Percentiles rank a stretch among this genome's conserved stretches.
phyloP scores from a whole-genome alignment of 1,284 basidiomycete genomes.

The Sporisorium iseilematis-ciliati region DNA sequence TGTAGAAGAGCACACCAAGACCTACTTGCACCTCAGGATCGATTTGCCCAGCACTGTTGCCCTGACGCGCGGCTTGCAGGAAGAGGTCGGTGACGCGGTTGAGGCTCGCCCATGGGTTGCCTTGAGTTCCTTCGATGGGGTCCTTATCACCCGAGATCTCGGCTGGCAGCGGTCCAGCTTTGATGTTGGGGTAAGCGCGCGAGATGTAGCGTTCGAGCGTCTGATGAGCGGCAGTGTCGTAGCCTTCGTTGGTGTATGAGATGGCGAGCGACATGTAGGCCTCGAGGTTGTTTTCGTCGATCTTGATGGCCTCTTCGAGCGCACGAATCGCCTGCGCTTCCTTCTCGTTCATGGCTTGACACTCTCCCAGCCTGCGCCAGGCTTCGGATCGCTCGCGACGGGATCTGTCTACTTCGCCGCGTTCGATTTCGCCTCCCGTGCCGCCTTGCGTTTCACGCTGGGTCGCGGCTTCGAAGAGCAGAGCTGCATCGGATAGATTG shows the following conservation, averaged over 20 bases:
- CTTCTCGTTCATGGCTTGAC: constrained; percentile 93
- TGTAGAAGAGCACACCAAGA: constrained; percentile 93
- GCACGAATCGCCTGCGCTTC: constrained; percentile 74
- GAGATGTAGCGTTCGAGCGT: constrained; percentile 89
- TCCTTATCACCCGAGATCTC: constrained; percentile 75
- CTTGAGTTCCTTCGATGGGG: constrained; percentile 66
- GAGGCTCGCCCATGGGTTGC: constrained; percentile 84
- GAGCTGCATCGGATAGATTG: constrained; percentile 83
- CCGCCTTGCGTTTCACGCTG: constrained; percentile 56
- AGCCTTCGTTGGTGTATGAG: constrained; percentile 95
- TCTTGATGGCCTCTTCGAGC: constrained; percentile 73
- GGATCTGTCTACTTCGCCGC: constrained; percentile 72
- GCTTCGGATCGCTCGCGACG: constrained; percentile 77
- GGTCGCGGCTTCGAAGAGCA: constrained; percentile 86
- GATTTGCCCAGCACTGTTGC: constrained; percentile 74
- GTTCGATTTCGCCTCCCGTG: constrained; percentile 76
- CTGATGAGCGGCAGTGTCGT: constrained; percentile 86
- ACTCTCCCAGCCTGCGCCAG: constrained; percentile 93
- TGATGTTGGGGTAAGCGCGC: constrained; percentile 78
- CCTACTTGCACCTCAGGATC: constrained; percentile 95
- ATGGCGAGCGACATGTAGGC: constrained; percentile 78
- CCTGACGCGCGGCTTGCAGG: constrained; percentile 81
- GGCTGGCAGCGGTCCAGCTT: constrained; percentile 73
- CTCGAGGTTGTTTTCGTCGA: constrained; percentile 81
- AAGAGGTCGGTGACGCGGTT: constrained; percentile 85